A percentile compares a stretch with the other conserved stretches of the same genome.
These are phyloP conservation scores for Pseudopediastrum boryanum DNA, from an alignment of 139 green algal species.

Conservation along the genomic window DNA sequence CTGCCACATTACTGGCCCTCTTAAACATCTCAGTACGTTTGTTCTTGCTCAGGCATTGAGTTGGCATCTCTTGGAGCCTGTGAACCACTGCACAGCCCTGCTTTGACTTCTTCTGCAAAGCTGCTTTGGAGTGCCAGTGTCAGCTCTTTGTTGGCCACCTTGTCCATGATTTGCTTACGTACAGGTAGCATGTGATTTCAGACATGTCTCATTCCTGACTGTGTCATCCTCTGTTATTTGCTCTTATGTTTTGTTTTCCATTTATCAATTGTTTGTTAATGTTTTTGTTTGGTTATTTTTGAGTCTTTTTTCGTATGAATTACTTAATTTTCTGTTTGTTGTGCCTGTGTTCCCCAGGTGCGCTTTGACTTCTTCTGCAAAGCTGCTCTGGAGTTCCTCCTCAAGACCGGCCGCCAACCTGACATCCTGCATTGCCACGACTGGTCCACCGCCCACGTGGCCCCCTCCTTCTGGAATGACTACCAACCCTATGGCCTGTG, in stretches of 20 bases:
- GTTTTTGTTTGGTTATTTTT: slow-evolving; percentile 66
- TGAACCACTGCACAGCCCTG: slow-evolving; percentile 54
- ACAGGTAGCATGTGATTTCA: too few relatives aligned
- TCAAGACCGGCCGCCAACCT: slow-evolving; percentile 61
- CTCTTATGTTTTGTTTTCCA: slow-evolving; percentile 1
- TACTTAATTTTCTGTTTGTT: not conserved
- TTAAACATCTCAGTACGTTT: too few relatives aligned
- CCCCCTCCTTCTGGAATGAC: slow-evolving; percentile 71
- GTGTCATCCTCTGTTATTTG: too few relatives aligned
- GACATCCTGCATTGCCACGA: slow-evolving; percentile 99
- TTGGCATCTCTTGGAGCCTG: too few relatives aligned
- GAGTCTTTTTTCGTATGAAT: too few relatives aligned
- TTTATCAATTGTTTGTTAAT: too few relatives aligned
- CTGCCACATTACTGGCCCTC: too few relatives aligned
- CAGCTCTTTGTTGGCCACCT: too few relatives aligned
- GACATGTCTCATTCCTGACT: too few relatives aligned
- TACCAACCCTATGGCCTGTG: slow-evolving; percentile 90
- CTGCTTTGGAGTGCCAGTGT: slow-evolving; percentile 95
- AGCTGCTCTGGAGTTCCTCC: slow-evolving; percentile 94
- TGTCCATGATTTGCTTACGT: too few relatives aligned
- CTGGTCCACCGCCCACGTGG: slow-evolving; percentile 88
- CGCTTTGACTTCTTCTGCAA: slow-evolving; percentile 96
- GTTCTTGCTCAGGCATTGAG: too few relatives aligned
- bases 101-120: slow-evolving; percentile 95
- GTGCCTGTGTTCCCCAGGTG: slow-evolving; percentile 23